Base-by-base conservation (phyloP, 2,329 filamentous ascomycete genomes). In the Aspergillus intermedius region DNA sequence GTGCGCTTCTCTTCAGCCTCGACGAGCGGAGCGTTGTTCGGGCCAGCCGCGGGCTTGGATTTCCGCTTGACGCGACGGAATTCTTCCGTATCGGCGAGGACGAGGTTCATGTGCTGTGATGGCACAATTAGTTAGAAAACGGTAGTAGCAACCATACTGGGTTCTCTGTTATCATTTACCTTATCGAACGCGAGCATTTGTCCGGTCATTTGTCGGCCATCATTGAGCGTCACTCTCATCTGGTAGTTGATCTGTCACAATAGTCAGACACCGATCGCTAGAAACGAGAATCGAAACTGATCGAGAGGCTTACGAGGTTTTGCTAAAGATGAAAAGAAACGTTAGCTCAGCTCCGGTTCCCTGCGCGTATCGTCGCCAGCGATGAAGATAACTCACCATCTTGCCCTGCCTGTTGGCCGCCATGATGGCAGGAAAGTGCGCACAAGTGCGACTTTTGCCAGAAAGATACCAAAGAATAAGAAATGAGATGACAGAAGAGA, bases 171-270 rank as follows among this genome's bases (percentile, higher is more conserved):
- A 52, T 42, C 12, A 48, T 57, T 48, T 73, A 91, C 89, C 82
- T 97, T 97, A 73, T 98, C 93, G 65, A 97, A 98, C 47, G 93
- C 93, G 60, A 98, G 82, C 88, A 98, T 95, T 72, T 97, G 90
- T 54, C 91, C 93, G 37, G 90, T 91, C 84, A 98, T 94, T 72
- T 96, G 89, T 65, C 93, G 85, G 57, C 89, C 89, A 75, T 98
- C 93, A 66, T 88, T 89, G 70, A 98, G 80, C 49, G 91, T 97
- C 57, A 96, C 86, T 68, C 91, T 86, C 91, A 98, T 97, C 74
- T 91, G 89, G 79, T 95, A 97, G 78, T 98, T 97, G 80, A 98
- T 95, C 93, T 97, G 48, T 21, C 35, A 46, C 9, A 50, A 5
- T 46, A 7, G 88, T 97, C 60, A 65, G 42, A 9, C 5, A 39